A percentile compares a stretch with the other conserved stretches of the same genome.
Conservation (phyloP, 2,329 filamentous ascomycete genomes). For the Lasiodiplodia citricola region DNA sequence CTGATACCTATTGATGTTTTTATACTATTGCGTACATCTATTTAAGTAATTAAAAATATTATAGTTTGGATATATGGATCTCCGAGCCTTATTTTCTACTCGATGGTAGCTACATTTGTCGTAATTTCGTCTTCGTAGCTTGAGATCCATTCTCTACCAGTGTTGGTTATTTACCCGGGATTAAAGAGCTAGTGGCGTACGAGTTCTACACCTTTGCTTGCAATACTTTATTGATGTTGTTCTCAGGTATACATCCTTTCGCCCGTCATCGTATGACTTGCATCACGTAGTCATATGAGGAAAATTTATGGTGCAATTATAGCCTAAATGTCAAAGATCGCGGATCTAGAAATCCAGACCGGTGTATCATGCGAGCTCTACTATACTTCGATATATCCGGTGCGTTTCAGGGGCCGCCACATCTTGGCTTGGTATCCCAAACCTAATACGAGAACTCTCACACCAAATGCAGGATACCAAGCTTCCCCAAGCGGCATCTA, state of each 20-base stretch:
- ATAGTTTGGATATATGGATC: no score
- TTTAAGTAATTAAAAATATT: no score
- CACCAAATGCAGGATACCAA: background rate
- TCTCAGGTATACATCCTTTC: background rate
- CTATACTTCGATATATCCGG: constrained; percentile 15
- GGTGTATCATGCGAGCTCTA: constrained; percentile 3
- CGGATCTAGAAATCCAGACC: background rate
- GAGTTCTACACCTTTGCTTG: background rate
- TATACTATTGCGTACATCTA: no score
- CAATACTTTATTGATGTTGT: background rate
- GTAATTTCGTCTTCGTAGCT: no score
- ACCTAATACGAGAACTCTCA: background rate
- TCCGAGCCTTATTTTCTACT: no score
- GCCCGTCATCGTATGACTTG: background rate
- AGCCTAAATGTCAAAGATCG: constrained; percentile 12
- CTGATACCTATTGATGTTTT: no score
- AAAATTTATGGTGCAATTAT: background rate
- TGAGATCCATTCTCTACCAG: no score
- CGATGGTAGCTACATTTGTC: no score
- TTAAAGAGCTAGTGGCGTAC: background rate
- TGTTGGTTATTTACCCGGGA: background rate
- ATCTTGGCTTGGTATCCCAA: background rate
- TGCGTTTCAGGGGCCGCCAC: constrained; percentile 16
- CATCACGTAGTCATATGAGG: background rate
- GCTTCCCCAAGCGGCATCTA: background rate